Percentiles rank a stretch among this genome's conserved stretches.
Conservation (phyloP, 2,329 filamentous ascomycete species). For the Clarireedia sp. region DNA sequence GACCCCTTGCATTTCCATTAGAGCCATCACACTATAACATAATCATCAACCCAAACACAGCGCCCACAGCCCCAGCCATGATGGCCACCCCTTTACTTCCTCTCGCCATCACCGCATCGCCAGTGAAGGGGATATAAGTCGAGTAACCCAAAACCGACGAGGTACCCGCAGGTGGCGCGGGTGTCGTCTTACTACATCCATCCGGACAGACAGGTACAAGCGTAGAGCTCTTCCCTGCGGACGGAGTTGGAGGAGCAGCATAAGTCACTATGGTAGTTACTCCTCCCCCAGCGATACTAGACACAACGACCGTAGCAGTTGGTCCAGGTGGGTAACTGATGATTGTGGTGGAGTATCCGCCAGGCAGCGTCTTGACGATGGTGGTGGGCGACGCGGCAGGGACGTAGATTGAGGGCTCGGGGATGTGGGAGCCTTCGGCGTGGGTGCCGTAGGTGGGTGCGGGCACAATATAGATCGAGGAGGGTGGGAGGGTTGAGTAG, state of each 20-base stretch:
- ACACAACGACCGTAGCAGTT: not conserved
- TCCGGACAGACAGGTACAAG: not conserved
- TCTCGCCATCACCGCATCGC: not conserved
- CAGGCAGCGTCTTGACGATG: not conserved
- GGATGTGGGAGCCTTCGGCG: not conserved
- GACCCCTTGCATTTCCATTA: no score
- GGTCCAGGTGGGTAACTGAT: slow-evolving; percentile 2
- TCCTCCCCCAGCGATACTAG: not conserved
- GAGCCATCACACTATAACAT: not conserved
- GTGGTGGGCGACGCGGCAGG: not conserved
- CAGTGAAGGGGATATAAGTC: slow-evolving; percentile 5
- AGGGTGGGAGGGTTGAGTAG: slow-evolving; percentile 5
- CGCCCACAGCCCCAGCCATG: not conserved
- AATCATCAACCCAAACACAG: not conserved
- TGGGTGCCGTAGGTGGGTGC: not conserved
- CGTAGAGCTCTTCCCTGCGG: not conserved
- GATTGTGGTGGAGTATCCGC: not conserved
- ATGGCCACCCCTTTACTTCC: not conserved
- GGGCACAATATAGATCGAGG: slow-evolving; percentile 1
- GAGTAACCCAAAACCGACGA: slow-evolving; percentile 1
- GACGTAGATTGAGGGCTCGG: slow-evolving; percentile 5
- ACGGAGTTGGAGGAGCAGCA: not conserved
- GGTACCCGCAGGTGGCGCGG: not conserved
- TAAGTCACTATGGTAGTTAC: slow-evolving; percentile 2
- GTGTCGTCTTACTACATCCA: not conserved